These are phyloP conservation scores for Fraxinus paxiana DNA, from an alignment of 305 asterid species.

Conservation along the genomic window DNA sequence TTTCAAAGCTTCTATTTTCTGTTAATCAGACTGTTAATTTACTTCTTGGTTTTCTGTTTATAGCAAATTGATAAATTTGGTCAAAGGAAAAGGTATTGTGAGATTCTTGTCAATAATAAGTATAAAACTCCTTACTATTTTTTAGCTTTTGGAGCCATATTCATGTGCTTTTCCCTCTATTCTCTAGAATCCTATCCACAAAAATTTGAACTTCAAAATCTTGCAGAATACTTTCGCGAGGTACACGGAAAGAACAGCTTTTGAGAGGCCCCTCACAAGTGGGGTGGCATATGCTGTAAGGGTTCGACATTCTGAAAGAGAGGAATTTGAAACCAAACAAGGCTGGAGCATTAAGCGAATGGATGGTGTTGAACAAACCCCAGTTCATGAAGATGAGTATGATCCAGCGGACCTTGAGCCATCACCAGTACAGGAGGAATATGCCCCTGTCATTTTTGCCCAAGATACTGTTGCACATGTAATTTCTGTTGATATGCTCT, in stretches of 20 bases:
- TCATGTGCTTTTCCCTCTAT: neutral
- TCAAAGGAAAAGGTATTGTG: neutral
- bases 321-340: constrained; percentile 73
- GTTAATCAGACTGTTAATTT: neutral
- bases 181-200: constrained; percentile 9
- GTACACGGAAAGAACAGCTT: constrained; percentile 83
- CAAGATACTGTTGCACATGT: constrained; percentile 98
- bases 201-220: constrained; percentile 9
- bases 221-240: constrained; percentile 73
- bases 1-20: neutral
- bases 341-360: constrained; percentile 93
- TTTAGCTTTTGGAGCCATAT: neutral
- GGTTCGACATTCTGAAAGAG: constrained; percentile 78
- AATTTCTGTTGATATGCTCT: constrained; percentile 86
- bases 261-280: constrained; percentile 96
- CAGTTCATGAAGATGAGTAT: constrained; percentile 82
- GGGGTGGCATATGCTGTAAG: constrained; percentile 98
- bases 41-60: neutral
- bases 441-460: constrained; percentile 95
- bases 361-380: constrained; percentile 73
- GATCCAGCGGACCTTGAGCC: constrained; percentile 63
- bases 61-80: constrained; percentile 3
- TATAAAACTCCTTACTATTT: neutral
- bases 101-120: neutral
- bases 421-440: constrained; percentile 82